phyloP scores from a whole-genome alignment of 2,329 filamentous ascomycete species.

The Shiraia sp. region DNA sequence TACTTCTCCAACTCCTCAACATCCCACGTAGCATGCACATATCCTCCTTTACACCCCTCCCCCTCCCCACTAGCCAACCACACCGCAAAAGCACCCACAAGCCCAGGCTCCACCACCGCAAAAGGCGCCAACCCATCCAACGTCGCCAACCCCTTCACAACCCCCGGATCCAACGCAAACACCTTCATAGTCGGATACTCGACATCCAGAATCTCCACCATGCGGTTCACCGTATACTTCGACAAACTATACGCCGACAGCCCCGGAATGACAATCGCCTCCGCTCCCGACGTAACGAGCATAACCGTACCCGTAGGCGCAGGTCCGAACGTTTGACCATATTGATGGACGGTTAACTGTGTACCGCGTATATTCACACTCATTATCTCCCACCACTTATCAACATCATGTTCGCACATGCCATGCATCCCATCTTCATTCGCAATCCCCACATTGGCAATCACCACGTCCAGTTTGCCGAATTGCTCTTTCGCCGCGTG shows the following conservation, averaged over 20 bases:
- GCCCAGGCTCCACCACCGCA: slow-evolving; percentile 8
- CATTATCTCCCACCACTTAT: slow-evolving; percentile 7
- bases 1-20: slow-evolving; percentile 9
- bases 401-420: slow-evolving; percentile 4
- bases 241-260: slow-evolving; percentile 8
- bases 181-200: slow-evolving; percentile 6
- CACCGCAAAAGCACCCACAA: slow-evolving; percentile 4
- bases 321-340: slow-evolving; percentile 7
- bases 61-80: slow-evolving; percentile 6
- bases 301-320: slow-evolving; percentile 3
- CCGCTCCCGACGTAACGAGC: slow-evolving; percentile 3
- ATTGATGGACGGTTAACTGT: slow-evolving; percentile 14
- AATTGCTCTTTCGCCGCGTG: slow-evolving; percentile 2
- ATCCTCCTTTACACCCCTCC: slow-evolving; percentile 4
- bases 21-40: slow-evolving; percentile 4
- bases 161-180: slow-evolving; percentile 7
- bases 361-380: slow-evolving; percentile 13
- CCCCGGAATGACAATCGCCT: slow-evolving; percentile 1
- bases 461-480: slow-evolving; percentile 8
- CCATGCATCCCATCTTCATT: not conserved
- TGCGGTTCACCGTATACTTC: slow-evolving; percentile 6
- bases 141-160: slow-evolving; percentile 2
- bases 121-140: slow-evolving; percentile 5
- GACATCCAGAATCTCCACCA: slow-evolving; percentile 7
- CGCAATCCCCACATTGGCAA: slow-evolving; percentile 10